Percentiles rank a stretch among this genome's conserved stretches.
Conservation (phyloP, 202 grass and related monocot genomes). For the Eragrostis tef region DNA sequence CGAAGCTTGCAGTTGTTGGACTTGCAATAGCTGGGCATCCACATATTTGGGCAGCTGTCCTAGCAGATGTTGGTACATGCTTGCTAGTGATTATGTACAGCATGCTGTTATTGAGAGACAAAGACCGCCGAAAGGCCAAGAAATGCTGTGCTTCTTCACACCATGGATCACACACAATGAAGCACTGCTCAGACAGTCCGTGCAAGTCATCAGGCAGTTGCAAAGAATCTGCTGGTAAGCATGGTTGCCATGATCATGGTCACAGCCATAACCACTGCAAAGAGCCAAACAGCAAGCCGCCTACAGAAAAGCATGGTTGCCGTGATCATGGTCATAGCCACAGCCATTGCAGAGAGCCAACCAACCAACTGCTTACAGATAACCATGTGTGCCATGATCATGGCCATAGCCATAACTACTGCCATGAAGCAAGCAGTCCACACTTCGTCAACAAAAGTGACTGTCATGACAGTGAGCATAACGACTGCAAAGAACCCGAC, state of each 20-base stretch:
- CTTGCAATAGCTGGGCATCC: slow-evolving; percentile 79
- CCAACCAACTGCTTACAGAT: slow-evolving; percentile 32
- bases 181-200: slow-evolving; percentile 48
- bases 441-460: slow-evolving; percentile 12
- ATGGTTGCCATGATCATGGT: slow-evolving; percentile 54
- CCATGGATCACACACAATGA: slow-evolving; percentile 45
- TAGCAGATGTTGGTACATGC: slow-evolving; percentile 97
- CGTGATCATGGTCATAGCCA: slow-evolving; percentile 52
- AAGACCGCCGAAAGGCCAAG: slow-evolving; percentile 51
- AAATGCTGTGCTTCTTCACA: slow-evolving; percentile 56
- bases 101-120: slow-evolving; percentile 76
- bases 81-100: slow-evolving; percentile 96
- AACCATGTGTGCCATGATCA: slow-evolving; percentile 50
- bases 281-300: slow-evolving; percentile 37
- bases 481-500: slow-evolving; percentile 24
- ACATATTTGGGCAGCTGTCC: slow-evolving; percentile 89
- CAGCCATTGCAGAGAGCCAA: slow-evolving; percentile 44
- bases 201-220: slow-evolving; percentile 40
- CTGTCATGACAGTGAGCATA: slow-evolving; percentile 46
- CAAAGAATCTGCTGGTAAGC: slow-evolving; percentile 46
- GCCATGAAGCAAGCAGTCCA: slow-evolving; percentile 41
- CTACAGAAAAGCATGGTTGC: slow-evolving; percentile 37
- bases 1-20: slow-evolving; percentile 72
- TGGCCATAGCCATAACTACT: slow-evolving; percentile 41
- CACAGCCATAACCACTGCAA: slow-evolving; percentile 49